Conservation (phyloP, 2,329 filamentous ascomycete species). For the Trichoderma sp. region DNA sequence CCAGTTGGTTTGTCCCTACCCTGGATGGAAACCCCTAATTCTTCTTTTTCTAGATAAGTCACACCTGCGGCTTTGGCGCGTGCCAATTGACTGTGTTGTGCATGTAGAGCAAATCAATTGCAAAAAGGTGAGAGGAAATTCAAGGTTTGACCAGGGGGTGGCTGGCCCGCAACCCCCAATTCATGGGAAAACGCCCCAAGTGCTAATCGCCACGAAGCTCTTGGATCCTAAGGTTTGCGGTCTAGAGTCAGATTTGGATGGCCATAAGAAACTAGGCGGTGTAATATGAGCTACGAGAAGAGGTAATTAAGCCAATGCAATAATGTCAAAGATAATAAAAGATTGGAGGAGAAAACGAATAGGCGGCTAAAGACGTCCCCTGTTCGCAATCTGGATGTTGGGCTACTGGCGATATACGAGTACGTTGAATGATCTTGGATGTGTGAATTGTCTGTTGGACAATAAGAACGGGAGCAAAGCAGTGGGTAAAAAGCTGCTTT, state of each 20-base stretch:
- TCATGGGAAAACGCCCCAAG: not conserved
- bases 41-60: not conserved
- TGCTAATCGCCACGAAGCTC: not conserved
- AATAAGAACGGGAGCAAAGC: not conserved
- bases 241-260: not conserved
- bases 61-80: not conserved
- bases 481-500: not conserved
- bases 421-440: not conserved
- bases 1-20: not conserved
- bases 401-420: too few relatives aligned
- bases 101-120: not conserved
- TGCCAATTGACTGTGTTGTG: not conserved
- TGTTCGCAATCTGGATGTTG: not conserved
- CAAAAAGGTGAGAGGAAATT: not conserved
- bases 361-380: not conserved
- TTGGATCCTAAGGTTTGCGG: not conserved
- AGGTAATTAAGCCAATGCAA: not conserved
- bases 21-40: not conserved
- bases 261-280: not conserved
- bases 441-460: not conserved
- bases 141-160: not conserved
- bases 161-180: not conserved
- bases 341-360: not conserved
- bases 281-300: not conserved
- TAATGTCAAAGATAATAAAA: not conserved